phyloP scores from a whole-genome alignment of 176 grass and related monocot species.

The Melocanna baccifera region DNA sequence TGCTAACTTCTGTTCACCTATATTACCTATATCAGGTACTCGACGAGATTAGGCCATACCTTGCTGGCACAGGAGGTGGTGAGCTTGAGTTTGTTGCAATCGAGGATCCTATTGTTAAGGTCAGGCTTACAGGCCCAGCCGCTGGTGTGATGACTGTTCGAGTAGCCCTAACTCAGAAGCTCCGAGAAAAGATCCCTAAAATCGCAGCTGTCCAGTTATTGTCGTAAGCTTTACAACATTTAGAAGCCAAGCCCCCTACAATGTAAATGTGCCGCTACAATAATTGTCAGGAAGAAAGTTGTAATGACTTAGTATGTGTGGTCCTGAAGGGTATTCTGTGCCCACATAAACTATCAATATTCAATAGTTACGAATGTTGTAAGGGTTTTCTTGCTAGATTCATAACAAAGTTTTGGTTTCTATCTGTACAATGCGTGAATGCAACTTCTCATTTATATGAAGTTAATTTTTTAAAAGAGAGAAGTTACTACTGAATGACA shows the following conservation, averaged over 20 bases:
- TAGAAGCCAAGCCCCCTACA: not conserved
- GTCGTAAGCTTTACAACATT: slow-evolving; percentile 29
- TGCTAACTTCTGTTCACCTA: slow-evolving; percentile 1
- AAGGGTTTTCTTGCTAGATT: not conserved
- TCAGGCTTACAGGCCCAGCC: slow-evolving; percentile 76
- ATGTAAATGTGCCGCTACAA: slow-evolving; percentile 21
- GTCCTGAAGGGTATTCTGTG: not conserved
- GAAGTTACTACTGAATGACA: not conserved
- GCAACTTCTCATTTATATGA: not conserved
- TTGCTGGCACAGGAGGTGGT: slow-evolving; percentile 83
- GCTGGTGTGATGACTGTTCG: slow-evolving; percentile 90
- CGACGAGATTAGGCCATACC: slow-evolving; percentile 93
- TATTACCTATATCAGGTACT: slow-evolving; percentile 59
- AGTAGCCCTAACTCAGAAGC: slow-evolving; percentile 88
- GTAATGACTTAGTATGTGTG: slow-evolving; percentile 10
- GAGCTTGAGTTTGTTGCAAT: slow-evolving; percentile 84
- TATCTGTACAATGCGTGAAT: not conserved
- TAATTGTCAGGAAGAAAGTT: slow-evolving; percentile 17
- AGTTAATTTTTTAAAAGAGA: not conserved
- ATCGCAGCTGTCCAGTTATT: slow-evolving; percentile 85
- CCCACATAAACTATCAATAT: not conserved
- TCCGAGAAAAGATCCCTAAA: slow-evolving; percentile 86
- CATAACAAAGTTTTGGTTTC: not conserved
- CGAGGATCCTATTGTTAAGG: slow-evolving; percentile 81
- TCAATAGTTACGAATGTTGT: slow-evolving; percentile 5